Percentiles rank a stretch among this genome's conserved stretches.
Conservation (phyloP, 352 stramenopile species). For the Phytophthora melonis region DNA sequence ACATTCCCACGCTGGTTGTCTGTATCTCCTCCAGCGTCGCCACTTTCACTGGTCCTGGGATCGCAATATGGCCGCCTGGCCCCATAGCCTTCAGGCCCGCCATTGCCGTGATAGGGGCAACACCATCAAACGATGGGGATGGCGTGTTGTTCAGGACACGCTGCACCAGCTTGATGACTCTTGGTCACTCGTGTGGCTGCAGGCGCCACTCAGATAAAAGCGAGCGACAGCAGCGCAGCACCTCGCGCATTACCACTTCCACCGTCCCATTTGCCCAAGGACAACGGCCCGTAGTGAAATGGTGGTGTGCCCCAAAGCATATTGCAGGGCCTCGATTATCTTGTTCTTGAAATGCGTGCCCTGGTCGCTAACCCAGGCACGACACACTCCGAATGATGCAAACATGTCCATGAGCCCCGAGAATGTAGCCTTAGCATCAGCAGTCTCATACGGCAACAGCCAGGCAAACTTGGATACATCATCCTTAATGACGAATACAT, state of each 20-base stretch:
- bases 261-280: neutral
- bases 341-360: conserved; percentile 8
- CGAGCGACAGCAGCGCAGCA: no score
- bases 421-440: neutral
- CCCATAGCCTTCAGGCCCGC: no score
- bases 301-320: neutral
- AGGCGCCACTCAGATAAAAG: neutral
- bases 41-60: no score
- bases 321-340: neutral
- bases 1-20: no score
- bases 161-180: no score
- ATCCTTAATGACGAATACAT: neutral
- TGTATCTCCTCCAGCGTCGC: no score
- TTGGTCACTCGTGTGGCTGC: no score
- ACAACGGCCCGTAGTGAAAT: neutral
- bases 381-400: neutral
- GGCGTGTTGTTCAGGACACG: no score
- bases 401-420: neutral
- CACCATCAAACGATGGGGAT: no score
- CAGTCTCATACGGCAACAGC: neutral
- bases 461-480: neutral
- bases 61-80: no score
- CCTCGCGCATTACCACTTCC: neutral
- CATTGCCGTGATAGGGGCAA: no score
- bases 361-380: neutral